Base-by-base conservation (phyloP, 192 early-diverging fungal genomes). In the Oehlia diaphana region DNA sequence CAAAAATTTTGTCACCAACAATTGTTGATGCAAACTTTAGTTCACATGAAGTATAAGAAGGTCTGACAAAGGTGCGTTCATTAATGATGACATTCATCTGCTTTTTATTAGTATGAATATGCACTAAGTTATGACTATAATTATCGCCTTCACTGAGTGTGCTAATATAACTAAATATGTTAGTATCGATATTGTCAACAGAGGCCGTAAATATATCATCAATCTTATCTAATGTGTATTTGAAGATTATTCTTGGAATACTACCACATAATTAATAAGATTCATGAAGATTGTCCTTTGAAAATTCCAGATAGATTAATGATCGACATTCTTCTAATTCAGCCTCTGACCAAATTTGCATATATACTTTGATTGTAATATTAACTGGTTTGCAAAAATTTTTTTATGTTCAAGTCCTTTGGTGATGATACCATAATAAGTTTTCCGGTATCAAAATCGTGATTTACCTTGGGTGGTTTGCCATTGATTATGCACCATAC, bases 401-500 rank as follows among this genome's bases (percentile, higher is more conserved):
- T 67, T 31, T 67, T 67, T 33, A 67, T 67, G 26, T 67, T 1
- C 26, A 14, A 26, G 8, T 33, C 33, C 33, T 35, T 26, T 31
- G 65, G 65, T 33, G 65, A 67, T 33, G 65, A 67, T 67, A 67
- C 26, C 65, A 67, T 67, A 35, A 67, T 67, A 31, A 35, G 9
- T 67, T 67, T 67, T 67, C 65, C 65, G 6, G 16, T 35, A 67
- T 67, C 33, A 33, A 33, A 33, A 35, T 67, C 65, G 16, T 67
- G 65, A 31, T 35, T 67, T 26, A 67, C 65, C 23, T 26, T 26
- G 4, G 65, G 65, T 35, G 23, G 8, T 67, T 67, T 67, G 33
- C 65, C 65, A 31, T 67, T 26, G 14, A 67, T 67, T 13, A 67
- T 67, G 19, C 65, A 67, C 65, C 65, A 67, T 4, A 67, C 65